A percentile compares a stretch with the other conserved stretches of the same genome.
Conservation (phyloP, 2,329 filamentous ascomycete species). For the Trichoderma hamatum region DNA sequence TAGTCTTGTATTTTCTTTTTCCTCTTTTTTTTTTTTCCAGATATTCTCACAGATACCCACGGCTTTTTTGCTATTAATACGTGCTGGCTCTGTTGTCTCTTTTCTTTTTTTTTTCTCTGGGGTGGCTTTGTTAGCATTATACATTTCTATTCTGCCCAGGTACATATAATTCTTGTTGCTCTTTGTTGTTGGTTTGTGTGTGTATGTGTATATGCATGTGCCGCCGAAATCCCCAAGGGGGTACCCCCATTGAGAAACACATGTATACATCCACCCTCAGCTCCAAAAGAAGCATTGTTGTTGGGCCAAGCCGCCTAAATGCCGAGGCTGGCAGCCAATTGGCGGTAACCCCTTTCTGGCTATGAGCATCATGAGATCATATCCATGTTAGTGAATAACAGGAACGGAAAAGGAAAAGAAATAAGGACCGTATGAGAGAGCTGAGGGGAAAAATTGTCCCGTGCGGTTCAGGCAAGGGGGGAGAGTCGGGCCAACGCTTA, state of each 20-base stretch:
- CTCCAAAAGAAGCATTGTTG: neutral
- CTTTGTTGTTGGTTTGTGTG: neutral
- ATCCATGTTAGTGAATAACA: conserved; percentile 9
- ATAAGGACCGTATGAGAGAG: neutral
- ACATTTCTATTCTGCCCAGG: neutral
- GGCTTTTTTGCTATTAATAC: neutral
- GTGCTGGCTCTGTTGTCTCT: neutral
- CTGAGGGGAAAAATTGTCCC: conserved; percentile 3
- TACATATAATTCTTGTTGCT: neutral
- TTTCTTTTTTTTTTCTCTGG: neutral
- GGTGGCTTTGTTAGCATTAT: neutral
- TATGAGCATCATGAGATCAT: neutral
- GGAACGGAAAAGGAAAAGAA: neutral
- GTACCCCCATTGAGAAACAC: neutral
- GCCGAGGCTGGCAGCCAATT: conserved; percentile 12
- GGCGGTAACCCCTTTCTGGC: conserved; percentile 3
- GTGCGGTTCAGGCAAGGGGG: neutral
- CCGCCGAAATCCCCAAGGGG: neutral
- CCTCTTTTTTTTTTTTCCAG: neutral
- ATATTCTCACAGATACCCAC: neutral
- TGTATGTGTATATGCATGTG: conserved; percentile 1
- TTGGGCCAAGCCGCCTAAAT: neutral
- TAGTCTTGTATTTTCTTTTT: neutral
- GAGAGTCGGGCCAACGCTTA: neutral
- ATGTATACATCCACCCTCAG: neutral